Conservation (phyloP, 345 rosid species). For the Mallotus nudiflorus region DNA sequence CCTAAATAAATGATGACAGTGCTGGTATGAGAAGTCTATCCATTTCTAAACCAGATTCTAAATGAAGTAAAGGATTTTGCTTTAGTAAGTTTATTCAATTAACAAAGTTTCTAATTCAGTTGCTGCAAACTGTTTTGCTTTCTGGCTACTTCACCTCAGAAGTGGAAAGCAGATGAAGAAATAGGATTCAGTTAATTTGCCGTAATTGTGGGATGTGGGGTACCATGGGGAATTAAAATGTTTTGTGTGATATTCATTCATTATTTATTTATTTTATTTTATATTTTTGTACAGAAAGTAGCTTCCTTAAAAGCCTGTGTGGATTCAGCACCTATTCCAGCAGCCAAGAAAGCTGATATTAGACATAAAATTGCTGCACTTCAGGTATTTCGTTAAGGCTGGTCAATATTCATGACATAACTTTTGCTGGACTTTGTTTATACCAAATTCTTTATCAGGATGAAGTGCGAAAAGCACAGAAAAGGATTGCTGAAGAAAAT, state of each 20-base stretch:
- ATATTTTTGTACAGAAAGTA: slow-evolving; percentile 55
- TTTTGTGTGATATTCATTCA: background rate
- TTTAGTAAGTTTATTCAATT: background rate
- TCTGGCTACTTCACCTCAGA: background rate
- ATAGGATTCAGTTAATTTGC: background rate
- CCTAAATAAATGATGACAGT: background rate
- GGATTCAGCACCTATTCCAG: slow-evolving; percentile 76
- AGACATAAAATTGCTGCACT: slow-evolving; percentile 67
- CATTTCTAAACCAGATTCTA: background rate
- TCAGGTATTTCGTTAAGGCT: slow-evolving; percentile 49
- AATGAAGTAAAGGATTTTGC: background rate
- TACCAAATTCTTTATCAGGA: slow-evolving; percentile 39
- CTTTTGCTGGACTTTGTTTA: background rate
- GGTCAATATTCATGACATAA: slow-evolving; percentile 1
- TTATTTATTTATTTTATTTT: slow-evolving; percentile 7
- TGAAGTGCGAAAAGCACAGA: slow-evolving; percentile 72
- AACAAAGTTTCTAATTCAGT: background rate
- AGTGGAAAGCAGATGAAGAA: background rate
- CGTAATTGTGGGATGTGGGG: background rate
- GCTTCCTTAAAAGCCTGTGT: slow-evolving; percentile 73
- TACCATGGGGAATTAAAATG: background rate
- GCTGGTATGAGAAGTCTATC: background rate
- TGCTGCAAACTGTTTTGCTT: background rate
- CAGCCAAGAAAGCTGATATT: slow-evolving; percentile 82
- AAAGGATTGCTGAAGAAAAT: slow-evolving; percentile 87